phyloP scores from a whole-genome alignment of 345 rosid genomes.

The Citrus unshiu region DNA sequence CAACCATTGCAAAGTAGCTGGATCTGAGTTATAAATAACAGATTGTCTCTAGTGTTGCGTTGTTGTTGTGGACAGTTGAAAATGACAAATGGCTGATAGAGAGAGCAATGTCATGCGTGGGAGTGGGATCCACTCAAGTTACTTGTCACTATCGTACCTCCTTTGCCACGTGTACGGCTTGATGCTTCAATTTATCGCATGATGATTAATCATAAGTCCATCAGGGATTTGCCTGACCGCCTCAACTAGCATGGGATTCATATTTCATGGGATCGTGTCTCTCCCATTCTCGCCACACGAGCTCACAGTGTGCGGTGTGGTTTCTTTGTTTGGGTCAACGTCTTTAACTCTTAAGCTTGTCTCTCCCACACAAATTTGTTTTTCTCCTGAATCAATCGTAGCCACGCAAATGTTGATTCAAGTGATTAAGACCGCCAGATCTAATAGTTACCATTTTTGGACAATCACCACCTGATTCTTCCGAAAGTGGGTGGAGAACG shows the following conservation, averaged over 20 bases:
- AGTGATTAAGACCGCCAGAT: constrained; percentile 16
- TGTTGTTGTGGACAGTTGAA: constrained; percentile 21
- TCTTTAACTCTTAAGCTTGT: too few species aligned
- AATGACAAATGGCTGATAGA: constrained; percentile 8
- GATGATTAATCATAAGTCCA: neutral
- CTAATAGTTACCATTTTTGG: neutral
- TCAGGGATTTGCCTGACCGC: too few species aligned
- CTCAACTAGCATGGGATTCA: neutral
- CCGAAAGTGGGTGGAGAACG: neutral
- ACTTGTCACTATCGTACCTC: constrained; percentile 12
- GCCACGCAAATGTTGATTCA: constrained; percentile 1
- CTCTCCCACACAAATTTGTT: too few species aligned
- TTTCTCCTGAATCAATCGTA: neutral
- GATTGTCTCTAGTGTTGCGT: neutral
- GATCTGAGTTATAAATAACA: too few species aligned
- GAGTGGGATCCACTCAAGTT: constrained; percentile 17
- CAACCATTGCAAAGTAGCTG: too few species aligned
- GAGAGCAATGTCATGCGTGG: neutral
- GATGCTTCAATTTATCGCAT: neutral
- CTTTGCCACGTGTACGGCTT: constrained; percentile 28
- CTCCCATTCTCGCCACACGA: neutral
- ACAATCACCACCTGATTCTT: neutral
- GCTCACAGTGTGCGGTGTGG: too few species aligned
- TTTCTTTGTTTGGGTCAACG: too few species aligned
- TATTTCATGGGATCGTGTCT: neutral